Conservation (phyloP, 495 filamentous ascomycete species). For the Filosporella fistucella region DNA sequence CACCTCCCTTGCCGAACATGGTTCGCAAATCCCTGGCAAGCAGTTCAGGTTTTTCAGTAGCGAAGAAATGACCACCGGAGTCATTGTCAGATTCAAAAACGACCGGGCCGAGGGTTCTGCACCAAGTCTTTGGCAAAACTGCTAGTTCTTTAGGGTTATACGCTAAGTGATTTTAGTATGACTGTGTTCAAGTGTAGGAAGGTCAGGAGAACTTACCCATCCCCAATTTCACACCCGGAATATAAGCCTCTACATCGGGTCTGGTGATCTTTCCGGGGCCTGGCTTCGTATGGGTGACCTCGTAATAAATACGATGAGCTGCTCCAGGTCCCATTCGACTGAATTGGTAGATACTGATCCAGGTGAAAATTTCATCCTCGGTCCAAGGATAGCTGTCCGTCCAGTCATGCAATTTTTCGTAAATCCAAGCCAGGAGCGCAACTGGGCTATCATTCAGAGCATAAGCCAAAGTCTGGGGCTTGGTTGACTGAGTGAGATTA, state of each 20-base stretch:
- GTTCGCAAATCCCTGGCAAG: slow-evolving; percentile 19
- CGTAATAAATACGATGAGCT: slow-evolving; percentile 57
- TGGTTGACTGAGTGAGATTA: slow-evolving; percentile 48
- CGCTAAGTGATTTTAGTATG: slow-evolving; percentile 9
- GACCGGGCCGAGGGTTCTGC: slow-evolving; percentile 40
- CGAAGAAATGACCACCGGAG: slow-evolving; percentile 59
- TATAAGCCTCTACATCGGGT: slow-evolving; percentile 1
- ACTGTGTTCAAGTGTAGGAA: neutral
- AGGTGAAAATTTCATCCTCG: slow-evolving; percentile 62
- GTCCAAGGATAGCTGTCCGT: slow-evolving; percentile 63
- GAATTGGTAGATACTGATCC: slow-evolving; percentile 62
- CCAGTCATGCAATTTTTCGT: slow-evolving; percentile 68
- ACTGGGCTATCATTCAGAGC: slow-evolving; percentile 56
- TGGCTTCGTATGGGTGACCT: slow-evolving; percentile 24
- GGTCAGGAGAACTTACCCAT: slow-evolving; percentile 5
- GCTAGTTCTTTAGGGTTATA: slow-evolving; percentile 20
- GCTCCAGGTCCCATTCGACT: slow-evolving; percentile 51
- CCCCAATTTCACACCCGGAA: slow-evolving; percentile 15
- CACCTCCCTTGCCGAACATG: slow-evolving; percentile 40
- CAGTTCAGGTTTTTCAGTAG: slow-evolving; percentile 50
- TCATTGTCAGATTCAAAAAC: slow-evolving; percentile 50
- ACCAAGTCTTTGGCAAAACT: slow-evolving; percentile 16
- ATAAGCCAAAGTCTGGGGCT: slow-evolving; percentile 60
- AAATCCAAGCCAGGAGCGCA: slow-evolving; percentile 63
- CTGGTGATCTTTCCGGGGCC: slow-evolving; percentile 3